Evolutionary conservation across 305 asterid genomes (phyloP), one percentile per base, ranked within the genome.

Genomic region (Fraxinus ornus): DNA sequence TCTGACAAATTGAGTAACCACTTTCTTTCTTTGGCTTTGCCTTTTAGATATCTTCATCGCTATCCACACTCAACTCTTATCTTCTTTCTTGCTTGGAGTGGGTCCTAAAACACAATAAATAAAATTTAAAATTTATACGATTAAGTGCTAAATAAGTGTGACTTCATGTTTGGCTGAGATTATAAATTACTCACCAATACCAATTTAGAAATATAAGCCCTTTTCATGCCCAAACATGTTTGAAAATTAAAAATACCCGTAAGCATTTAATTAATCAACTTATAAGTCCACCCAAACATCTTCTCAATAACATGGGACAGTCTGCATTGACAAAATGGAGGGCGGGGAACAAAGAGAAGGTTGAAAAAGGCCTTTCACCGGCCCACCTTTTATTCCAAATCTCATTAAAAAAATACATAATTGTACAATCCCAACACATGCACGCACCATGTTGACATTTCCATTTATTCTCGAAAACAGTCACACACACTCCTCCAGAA

Each of bases 351-450:
- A 86, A 87, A 84, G 86, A 84, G 86, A 87, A 81, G 83, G 91
- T 89, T 87, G 94, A 90, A 90, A 90, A 88, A 79, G 90, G 92
- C 91, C 89, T 89, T 80, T 90, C 88, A 89, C 88, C 91, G 88
- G 88, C 93, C 91, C 49, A 77, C 76, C 84, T 49, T 26, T 76
- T 81, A 57, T 62, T 77, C 73, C 70, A 62, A 35, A 75, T 77
- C 66, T 55, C 68, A 17, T 66, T 82, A 84, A 22, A 73, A 77
- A 8, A 62, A 62, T 87, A 68, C 70, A 82, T 77, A 41, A 9
- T 9, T 41, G 52, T 41, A 41, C 52, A 85, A 83, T 82, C 80
- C 88, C 88, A 80, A 83, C 80, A 19, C 76, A 9, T 76, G 13
- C 75, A 28, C 39, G 7, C 83, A 22, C 68, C 33, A 36, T 6